These are phyloP conservation scores for Amanita phalloides DNA, from an alignment of 768 basidiomycete species.

Conservation along the genomic window DNA sequence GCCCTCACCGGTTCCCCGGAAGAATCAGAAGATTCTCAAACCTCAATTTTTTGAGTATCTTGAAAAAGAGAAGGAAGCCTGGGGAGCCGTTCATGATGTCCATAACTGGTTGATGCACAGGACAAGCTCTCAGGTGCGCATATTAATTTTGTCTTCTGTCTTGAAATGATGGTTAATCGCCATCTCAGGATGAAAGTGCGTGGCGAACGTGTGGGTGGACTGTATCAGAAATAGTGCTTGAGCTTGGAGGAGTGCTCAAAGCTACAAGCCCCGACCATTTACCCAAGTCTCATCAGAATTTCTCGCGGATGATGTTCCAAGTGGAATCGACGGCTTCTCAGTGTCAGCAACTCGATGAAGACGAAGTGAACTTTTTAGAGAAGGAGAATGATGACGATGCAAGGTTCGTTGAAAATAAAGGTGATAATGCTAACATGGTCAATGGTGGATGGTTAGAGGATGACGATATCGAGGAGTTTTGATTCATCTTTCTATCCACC, in stretches of 20 bases:
- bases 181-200: constrained; percentile 11
- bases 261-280: constrained; percentile 24
- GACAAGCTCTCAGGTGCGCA: constrained; percentile 11
- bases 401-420: constrained; percentile 9
- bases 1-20: constrained; percentile 75
- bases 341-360: constrained; percentile 22
- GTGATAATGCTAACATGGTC: constrained; percentile 22
- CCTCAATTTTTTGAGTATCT: constrained; percentile 73
- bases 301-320: constrained; percentile 41
- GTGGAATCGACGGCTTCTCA: neutral
- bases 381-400: constrained; percentile 5
- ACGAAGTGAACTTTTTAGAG: constrained; percentile 17
- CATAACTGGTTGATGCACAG: constrained; percentile 43
- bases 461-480: constrained; percentile 51
- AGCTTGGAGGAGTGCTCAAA: constrained; percentile 50
- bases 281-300: constrained; percentile 31
- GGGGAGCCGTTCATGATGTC: constrained; percentile 46
- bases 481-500: neutral
- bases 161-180: neutral
- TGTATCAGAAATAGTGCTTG: constrained; percentile 36
- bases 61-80: constrained; percentile 45
- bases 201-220: constrained; percentile 37
- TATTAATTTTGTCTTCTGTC: neutral
- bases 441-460: constrained; percentile 42
- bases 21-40: constrained; percentile 77